Evolutionary conservation across 306 rosid genomes (phyloP).

Genomic region (Ormosia emarginata): DNA sequence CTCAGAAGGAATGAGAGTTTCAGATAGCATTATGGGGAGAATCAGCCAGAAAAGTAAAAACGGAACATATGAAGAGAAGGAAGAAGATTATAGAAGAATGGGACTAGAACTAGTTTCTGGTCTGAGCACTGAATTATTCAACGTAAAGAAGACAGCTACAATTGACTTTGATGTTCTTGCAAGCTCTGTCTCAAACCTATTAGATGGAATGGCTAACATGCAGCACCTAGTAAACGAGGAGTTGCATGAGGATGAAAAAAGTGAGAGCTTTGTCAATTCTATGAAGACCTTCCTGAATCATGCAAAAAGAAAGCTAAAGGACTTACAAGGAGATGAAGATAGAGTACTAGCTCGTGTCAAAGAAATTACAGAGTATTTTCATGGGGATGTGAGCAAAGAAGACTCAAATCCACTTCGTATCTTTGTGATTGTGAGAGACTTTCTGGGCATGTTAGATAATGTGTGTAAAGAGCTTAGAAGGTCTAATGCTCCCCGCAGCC

Average conservation of each 20-base stretch:
- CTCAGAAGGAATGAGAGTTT: constrained; percentile 74
- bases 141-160: constrained; percentile 83
- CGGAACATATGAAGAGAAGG: constrained; percentile 67
- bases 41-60: constrained; percentile 59
- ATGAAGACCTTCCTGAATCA: constrained; percentile 51
- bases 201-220: constrained; percentile 54
- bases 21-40: constrained; percentile 93
- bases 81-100: constrained; percentile 79
- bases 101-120: constrained; percentile 88
- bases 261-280: constrained; percentile 35
- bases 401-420: constrained; percentile 76
- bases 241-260: constrained; percentile 37
- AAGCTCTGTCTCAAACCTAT: constrained; percentile 59
- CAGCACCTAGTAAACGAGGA: constrained; percentile 38
- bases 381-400: constrained; percentile 84
- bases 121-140: constrained; percentile 78
- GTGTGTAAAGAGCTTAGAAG: constrained; percentile 90
- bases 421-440: constrained; percentile 93
- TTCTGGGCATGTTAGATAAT: constrained; percentile 81
- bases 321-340: constrained; percentile 66
- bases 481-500: constrained; percentile 44
- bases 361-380: constrained; percentile 86
- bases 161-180: constrained; percentile 82
- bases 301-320: constrained; percentile 52
- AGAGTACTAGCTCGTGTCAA: constrained; percentile 61